Evolutionary conservation across 2,329 filamentous ascomycete species (phyloP).

Genomic region (Pestalotiopsis sp.): DNA sequence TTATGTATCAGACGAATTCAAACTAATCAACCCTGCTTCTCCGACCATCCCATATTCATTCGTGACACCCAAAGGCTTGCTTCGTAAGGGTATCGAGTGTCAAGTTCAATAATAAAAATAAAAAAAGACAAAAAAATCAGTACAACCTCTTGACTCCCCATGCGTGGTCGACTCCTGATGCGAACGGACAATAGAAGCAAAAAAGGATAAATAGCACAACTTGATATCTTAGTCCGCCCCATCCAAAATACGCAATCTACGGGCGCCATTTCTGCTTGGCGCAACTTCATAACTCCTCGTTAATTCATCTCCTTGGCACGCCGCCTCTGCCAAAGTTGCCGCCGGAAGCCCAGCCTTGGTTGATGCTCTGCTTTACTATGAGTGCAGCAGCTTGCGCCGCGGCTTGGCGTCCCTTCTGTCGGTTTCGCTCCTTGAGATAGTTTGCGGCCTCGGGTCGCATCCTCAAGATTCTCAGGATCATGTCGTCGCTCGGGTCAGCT

Average conservation of each 20-base stretch:
- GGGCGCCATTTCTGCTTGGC: neutral
- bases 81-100: slow-evolving; percentile 28
- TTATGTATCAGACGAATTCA: neutral
- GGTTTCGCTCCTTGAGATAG: slow-evolving; percentile 86
- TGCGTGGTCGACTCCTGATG: neutral
- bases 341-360: slow-evolving; percentile 53
- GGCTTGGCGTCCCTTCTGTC: slow-evolving; percentile 91
- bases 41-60: neutral
- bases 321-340: slow-evolving; percentile 38
- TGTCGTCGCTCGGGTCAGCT: slow-evolving; percentile 95
- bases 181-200: neutral
- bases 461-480: slow-evolving; percentile 90
- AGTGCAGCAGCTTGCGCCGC: slow-evolving; percentile 88
- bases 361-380: slow-evolving; percentile 90
- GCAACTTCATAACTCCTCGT: slow-evolving; percentile 4
- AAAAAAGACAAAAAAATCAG: neutral
- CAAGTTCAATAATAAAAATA: neutral
- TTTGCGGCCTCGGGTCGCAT: slow-evolving; percentile 89
- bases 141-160: neutral
- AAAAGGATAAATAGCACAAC: neutral
- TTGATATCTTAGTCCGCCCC: neutral
- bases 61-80: slow-evolving; percentile 1
- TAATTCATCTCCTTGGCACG: slow-evolving; percentile 47
- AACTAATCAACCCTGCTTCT: slow-evolving; percentile 11
- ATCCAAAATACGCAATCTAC: neutral